phyloP scores from a whole-genome alignment of 768 basidiomycete genomes.

The Gymnopilus dilepis region DNA sequence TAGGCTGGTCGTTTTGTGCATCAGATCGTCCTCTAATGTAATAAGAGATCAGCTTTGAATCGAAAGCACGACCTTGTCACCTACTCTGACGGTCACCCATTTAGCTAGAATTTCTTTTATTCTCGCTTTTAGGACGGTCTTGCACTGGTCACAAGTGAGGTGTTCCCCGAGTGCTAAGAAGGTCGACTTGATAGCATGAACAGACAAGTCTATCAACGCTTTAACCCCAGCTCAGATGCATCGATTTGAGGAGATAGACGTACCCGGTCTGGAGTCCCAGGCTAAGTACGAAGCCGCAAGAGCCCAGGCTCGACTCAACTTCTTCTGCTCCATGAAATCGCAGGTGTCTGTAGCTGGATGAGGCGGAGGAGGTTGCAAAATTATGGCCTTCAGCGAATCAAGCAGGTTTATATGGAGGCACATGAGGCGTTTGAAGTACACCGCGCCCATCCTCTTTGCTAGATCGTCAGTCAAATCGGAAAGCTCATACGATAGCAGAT shows the following conservation, averaged over 20 bases:
- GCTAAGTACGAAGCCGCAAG: slow-evolving; percentile 39
- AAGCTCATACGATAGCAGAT: slow-evolving; percentile 32
- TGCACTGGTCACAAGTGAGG: slow-evolving; percentile 35
- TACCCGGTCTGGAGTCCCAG: slow-evolving; percentile 44
- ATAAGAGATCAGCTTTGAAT: not conserved
- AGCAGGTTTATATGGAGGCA: slow-evolving; percentile 29
- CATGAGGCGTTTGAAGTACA: slow-evolving; percentile 35
- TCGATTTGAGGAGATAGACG: slow-evolving; percentile 8
- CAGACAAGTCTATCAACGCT: slow-evolving; percentile 32
- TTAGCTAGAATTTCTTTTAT: slow-evolving; percentile 33
- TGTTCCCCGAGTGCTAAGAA: slow-evolving; percentile 33
- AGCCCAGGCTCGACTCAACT: slow-evolving; percentile 43
- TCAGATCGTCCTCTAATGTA: slow-evolving; percentile 6
- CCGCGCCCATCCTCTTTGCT: slow-evolving; percentile 30
- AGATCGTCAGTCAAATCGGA: slow-evolving; percentile 32
- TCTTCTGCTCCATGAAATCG: slow-evolving; percentile 38
- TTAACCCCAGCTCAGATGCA: slow-evolving; percentile 3
- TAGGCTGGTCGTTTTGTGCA: too few relatives aligned
- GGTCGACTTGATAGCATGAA: slow-evolving; percentile 31
- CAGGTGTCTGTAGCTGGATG: slow-evolving; percentile 37
- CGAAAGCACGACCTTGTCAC: not conserved
- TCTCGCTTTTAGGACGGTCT: slow-evolving; percentile 27
- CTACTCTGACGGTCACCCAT: slow-evolving; percentile 40
- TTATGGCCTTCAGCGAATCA: slow-evolving; percentile 32
- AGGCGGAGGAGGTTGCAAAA: slow-evolving; percentile 33